Percentiles rank a stretch among this genome's conserved stretches.
These are phyloP conservation scores for Solanum sejunctum DNA, from an alignment of 257 asterid species.

Conservation along the genomic window DNA sequence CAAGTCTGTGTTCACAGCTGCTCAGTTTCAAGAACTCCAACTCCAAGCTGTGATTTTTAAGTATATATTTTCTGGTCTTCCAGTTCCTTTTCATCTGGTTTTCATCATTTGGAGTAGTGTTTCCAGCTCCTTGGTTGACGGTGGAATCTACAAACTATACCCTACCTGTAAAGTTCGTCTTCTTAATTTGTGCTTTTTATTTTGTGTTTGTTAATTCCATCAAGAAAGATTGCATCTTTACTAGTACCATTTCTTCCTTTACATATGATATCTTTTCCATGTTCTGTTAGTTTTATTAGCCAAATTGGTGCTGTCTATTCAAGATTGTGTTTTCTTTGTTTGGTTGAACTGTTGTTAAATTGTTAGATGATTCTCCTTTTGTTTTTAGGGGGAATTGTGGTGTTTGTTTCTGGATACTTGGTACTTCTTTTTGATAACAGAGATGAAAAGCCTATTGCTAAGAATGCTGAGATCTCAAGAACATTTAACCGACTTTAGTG, in stretches of 20 bases:
- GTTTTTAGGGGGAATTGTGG: neutral
- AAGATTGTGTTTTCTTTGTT: neutral
- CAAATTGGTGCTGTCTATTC: neutral
- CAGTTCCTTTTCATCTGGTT: conserved; percentile 27
- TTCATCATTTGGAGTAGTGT: conserved; percentile 33
- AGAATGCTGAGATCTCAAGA: neutral
- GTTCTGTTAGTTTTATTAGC: neutral
- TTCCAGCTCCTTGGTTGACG: conserved; percentile 12
- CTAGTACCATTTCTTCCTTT: neutral
- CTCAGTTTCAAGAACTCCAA: conserved; percentile 27
- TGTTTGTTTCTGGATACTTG: neutral
- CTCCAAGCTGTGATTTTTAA: conserved; percentile 27
- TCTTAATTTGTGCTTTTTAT: neutral
- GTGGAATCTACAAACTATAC: conserved; percentile 8
- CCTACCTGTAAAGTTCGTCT: conserved; percentile 31
- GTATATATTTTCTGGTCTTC: conserved; percentile 20
- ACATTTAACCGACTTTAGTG: neutral
- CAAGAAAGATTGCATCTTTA: neutral
- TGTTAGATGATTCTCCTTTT: neutral
- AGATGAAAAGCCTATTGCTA: neutral
- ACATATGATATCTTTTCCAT: neutral
- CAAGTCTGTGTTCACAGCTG: conserved; percentile 15
- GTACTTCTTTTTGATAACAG: neutral
- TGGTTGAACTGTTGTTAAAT: neutral
- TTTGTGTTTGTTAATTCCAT: neutral